Percentiles rank a stretch among this genome's conserved stretches.
Evolutionary conservation across 108 stramenopile species (phyloP).

Genomic region (Fistulifera pelliculosa): DNA sequence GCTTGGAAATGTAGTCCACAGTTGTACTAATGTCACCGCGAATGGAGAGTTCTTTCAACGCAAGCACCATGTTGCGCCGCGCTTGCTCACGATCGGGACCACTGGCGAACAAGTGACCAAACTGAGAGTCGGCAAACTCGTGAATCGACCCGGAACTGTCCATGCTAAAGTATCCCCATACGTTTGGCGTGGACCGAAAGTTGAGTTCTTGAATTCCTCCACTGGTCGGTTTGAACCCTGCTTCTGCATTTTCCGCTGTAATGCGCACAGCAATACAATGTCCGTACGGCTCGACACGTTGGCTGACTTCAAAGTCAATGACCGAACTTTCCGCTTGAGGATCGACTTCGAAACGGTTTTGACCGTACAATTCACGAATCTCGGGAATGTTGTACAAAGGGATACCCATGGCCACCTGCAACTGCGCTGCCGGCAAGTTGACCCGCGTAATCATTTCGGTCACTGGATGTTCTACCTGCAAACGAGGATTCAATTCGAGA

Average conservation of each 20-base stretch:
- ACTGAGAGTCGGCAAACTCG: constrained; percentile 99
- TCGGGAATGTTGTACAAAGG: constrained; percentile 95
- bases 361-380: constrained; percentile 88
- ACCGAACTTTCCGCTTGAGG: constrained; percentile 42
- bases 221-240: constrained; percentile 96
- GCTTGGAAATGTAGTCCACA: constrained; percentile 93
- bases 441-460: constrained; percentile 98
- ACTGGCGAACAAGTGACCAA: constrained; percentile 98
- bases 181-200: constrained; percentile 96
- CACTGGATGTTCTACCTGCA: constrained; percentile 99
- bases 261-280: constrained; percentile 98
- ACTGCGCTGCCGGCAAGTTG: constrained; percentile 95
- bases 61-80: constrained; percentile 91
- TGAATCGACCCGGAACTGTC: constrained; percentile 96
- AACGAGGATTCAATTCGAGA: constrained; percentile 96
- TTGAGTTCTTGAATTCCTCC: constrained; percentile 96
- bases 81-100: constrained; percentile 93
- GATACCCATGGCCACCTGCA: constrained; percentile 99
- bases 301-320: constrained; percentile 66
- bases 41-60: constrained; percentile 95
- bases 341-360: constrained; percentile 74
- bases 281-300: constrained; percentile 55
- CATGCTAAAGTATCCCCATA: constrained; percentile 99
- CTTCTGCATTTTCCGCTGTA: constrained; percentile 99
- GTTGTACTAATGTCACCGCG: constrained; percentile 99